A percentile compares a stretch with the other conserved stretches of the same genome.
Evolutionary conservation across 73 alveolate genomes (phyloP).

Genomic region (Effrenium voratum): DNA sequence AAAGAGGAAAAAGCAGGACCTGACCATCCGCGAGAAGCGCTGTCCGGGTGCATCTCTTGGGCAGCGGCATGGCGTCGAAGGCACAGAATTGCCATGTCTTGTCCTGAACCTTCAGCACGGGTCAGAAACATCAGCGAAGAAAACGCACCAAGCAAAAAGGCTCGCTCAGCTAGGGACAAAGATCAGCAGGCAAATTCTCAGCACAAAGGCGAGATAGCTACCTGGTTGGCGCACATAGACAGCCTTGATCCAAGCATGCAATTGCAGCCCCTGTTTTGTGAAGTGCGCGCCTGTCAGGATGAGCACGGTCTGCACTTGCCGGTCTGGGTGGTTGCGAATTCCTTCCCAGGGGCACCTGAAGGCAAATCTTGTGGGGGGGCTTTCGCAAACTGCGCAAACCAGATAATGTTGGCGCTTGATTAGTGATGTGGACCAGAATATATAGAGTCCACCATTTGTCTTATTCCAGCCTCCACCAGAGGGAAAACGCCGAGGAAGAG

Average conservation of each 20-base stretch:
- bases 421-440: no score
- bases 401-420: no score
- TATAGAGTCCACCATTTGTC: no score
- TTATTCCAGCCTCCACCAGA: no score
- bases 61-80: background rate
- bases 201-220: constrained; percentile 31
- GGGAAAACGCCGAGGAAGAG: no score
- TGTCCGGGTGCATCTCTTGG: no score
- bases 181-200: background rate
- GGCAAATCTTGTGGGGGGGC: no score
- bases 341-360: constrained; percentile 58
- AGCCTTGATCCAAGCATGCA: no score
- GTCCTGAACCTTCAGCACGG: background rate
- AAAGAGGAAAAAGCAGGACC: constrained; percentile 9
- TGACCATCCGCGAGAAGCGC: background rate
- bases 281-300: constrained; percentile 18
- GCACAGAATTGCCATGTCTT: constrained; percentile 3
- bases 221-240: no score
- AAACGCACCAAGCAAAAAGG: background rate
- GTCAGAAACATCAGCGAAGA: background rate
- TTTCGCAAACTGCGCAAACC: no score
- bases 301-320: background rate
- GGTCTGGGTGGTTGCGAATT: constrained; percentile 27
- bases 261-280: no score
- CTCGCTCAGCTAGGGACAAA: background rate